phyloP scores from a whole-genome alignment of 2,329 filamentous ascomycete species.

The Emmonsiellopsis sp. region DNA sequence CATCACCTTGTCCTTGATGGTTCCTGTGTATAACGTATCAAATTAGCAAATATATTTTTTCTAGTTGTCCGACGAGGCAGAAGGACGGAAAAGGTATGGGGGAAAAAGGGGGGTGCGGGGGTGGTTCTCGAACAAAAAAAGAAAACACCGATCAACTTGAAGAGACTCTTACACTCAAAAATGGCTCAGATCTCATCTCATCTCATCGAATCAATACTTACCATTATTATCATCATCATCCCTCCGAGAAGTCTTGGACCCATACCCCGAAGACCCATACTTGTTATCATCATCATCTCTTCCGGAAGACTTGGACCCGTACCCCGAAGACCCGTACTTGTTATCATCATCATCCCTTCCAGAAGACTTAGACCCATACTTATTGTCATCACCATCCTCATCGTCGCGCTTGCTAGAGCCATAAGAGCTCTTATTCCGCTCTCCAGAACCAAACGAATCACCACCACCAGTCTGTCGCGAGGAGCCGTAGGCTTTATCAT shows the following conservation, averaged over 20 bases:
- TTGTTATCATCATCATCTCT: background rate
- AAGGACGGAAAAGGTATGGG: background rate
- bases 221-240: background rate
- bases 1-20: background rate
- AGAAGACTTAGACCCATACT: background rate
- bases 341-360: background rate
- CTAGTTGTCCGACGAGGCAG: background rate
- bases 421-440: background rate
- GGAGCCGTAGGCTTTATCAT: background rate
- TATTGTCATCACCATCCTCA: background rate
- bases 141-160: no score
- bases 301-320: no score
- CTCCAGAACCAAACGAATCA: no score
- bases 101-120: background rate
- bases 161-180: no score
- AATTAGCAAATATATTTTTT: background rate
- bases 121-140: background rate
- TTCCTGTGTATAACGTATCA: background rate
- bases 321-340: background rate
- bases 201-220: background rate
- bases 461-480: no score
- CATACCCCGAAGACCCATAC: background rate
- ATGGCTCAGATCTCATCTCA: background rate
- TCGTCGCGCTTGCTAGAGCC: background rate
- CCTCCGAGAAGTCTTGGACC: no score